phyloP scores from a whole-genome alignment of 768 basidiomycete species.

The Rhodosporidiobolus odoratus region DNA sequence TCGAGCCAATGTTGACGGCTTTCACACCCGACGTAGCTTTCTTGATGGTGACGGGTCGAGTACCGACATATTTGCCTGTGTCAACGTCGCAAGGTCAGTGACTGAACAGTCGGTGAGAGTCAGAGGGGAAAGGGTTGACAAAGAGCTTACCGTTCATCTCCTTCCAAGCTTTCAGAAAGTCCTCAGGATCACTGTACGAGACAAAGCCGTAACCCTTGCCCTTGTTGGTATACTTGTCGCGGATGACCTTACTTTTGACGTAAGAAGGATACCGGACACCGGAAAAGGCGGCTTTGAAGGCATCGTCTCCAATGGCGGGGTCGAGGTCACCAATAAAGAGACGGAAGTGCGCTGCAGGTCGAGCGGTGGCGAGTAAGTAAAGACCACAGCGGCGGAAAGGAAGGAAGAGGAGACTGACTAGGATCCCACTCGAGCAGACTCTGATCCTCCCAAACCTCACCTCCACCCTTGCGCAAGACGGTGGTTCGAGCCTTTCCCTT shows the following conservation, averaged over 20 bases:
- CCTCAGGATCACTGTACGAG: constrained; percentile 95
- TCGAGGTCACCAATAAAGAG: constrained; percentile 96
- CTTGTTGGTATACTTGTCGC: constrained; percentile 90
- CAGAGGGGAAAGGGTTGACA: background rate
- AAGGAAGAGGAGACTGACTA: constrained; percentile 55
- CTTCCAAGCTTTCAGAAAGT: constrained; percentile 97
- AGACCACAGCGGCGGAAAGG: background rate
- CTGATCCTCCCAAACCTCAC: constrained; percentile 98
- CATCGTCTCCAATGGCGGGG: constrained; percentile 95
- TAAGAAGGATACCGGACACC: constrained; percentile 80
- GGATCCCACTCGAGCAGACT: constrained; percentile 97
- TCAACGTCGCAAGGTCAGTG: background rate
- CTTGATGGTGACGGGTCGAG: constrained; percentile 85
- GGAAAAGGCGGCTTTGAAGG: constrained; percentile 77
- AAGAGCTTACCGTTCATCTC: constrained; percentile 85
- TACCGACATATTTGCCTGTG: constrained; percentile 89
- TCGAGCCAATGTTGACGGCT: constrained; percentile 86
- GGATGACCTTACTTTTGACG: constrained; percentile 88
- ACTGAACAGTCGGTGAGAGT: no score
- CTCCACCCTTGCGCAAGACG: constrained; percentile 88
- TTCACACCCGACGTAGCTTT: constrained; percentile 81
- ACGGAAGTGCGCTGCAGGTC: constrained; percentile 56
- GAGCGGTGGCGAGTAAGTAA: background rate
- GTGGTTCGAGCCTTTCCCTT: constrained; percentile 90
- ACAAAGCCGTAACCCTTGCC: constrained; percentile 91